Base-by-base conservation (phyloP, 2,329 filamentous ascomycete genomes). In the Chaetomium strumarium region DNA sequence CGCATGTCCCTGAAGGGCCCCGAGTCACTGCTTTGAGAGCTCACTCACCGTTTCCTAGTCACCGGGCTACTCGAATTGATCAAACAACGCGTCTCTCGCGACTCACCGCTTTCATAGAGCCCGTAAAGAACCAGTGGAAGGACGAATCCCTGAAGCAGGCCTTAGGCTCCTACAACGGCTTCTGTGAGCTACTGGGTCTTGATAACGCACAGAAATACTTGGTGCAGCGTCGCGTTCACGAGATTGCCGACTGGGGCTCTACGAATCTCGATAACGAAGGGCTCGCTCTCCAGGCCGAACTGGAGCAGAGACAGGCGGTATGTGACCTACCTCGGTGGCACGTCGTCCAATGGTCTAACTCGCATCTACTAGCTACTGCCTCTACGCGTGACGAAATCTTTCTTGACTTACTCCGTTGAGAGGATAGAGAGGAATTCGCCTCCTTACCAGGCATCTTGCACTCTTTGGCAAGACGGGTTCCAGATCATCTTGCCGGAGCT, bases 391-490 rank as follows among this genome's bases (percentile, higher is more conserved):
- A 96, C 92, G 1, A 96, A 96, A 66, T 90, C 89, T 0, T 88
- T 97, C 64, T 73, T 99, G n/a, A 88, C 86, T 1, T 92, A 91
- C 45, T 95, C 92, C 0, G 92, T 93, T 0, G 95, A 99, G 61
- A 90, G 90, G 65, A 71, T 97, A 8, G 86, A 90, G 45, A 88
- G 86, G 60, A 78, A 79, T 5, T 85, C 87, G 5, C 72, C 81
- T 9, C 77, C 88, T 0, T 93, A 91, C 61, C 81, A 86, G 56
- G 82, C 87, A 24, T 88, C 90, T 0, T 86, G 84, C 60, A 76
- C 77, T 16, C 72, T 99, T n/a, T 99, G 93, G 93, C 82, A 86
- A 53, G 85, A 91, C 50, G 79, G 85, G 1, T 86, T 96, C 50
- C 86, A 89, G 0, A 72, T 82, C 16, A 89, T 99, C 46, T 76